Base-by-base conservation (phyloP, 352 stramenopile genomes). In the Thraustotheca clavata region DNA sequence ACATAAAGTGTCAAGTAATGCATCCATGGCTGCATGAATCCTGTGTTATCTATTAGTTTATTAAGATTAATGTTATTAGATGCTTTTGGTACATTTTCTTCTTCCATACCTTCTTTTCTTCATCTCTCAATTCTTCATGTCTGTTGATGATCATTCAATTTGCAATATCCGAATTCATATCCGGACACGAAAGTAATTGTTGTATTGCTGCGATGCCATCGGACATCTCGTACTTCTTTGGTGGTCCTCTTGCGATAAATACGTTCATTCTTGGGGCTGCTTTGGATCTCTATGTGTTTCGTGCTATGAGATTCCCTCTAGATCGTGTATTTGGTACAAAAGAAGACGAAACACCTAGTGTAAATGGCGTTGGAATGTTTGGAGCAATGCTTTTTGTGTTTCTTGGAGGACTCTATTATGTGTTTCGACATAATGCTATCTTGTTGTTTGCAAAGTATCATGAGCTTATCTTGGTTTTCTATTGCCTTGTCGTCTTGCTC, bases 261-360 rank as follows among this genome's bases (percentile, higher is more conserved):
- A 68, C 76, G 0, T 89, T 89, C 52, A 50, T 89, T 12, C 61
- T 88, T 31, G 83, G 83, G 3, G 62, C 87, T 16, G 77, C 79
- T n/a, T 67, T 62, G 59, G 89, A 91, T 59, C 38, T 91, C 32
- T 65, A 77, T 63, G 72, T 87, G 16, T 88, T 89, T 60, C 67
- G 79, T 57, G 60, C 47, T 34, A 70, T 89, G 67, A 70, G 71
- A 11, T 50, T 89, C 36, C 76, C 83, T 12, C 68, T 91, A 49
- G 78, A 91, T 57, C 73, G 73, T n/a, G 76, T 88, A 22, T 55
- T 91, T 33, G 82, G 86, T 67, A 78, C 89, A 71, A 79, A 77
- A 0, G 62, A 71, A 27, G 77, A 86, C 60, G 80, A 89, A 59
- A 50, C 88, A 9, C 83, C 83, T 9, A 79, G 74, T 0, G 49